Base-by-base conservation (phyloP, 305 asterid species). In the Rubia balearica region DNA sequence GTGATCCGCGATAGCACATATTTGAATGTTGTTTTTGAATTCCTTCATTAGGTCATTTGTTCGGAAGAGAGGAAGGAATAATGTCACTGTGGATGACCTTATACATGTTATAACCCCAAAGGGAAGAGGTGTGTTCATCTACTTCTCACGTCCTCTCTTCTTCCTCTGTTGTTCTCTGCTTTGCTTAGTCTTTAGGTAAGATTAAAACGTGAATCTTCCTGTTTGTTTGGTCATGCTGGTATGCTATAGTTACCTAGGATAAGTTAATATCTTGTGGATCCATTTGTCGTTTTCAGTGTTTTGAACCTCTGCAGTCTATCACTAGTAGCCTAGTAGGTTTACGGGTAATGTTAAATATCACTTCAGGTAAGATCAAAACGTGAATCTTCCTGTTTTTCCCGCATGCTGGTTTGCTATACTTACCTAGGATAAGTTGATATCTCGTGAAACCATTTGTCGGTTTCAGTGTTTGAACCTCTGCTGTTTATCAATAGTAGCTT, bases 61-160 rank as follows among this genome's bases (percentile, higher is more conserved):
- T 42, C 80, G 81, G 89, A 84, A 88, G 83, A 86, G 83, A 74
- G 92, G 92, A 77, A 83, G 92, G 82, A 83, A 85, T 78, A 83
- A 80, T 66, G 87, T 81, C 69, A 83, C 88, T n/a, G 78, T 88
- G 72, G 90, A 86, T 27, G 92, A 86, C 68, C 95, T 88, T 66
- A 80, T 88, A 75, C 84, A 78, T 51, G 82, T 77, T 75, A 85
- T 89, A 65, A 87, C 96, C 56, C 96, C 92, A 13, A 85, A 81
- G 72, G 92, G 96, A 77, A 83, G 89, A 87, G 87, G 96, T 87
- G 12, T 65, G 86, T 75, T 59, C 67, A 56, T 48, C 16, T 5
- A n/a, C 19, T 17, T 6, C 22, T 53, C 4, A 1, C 57, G 7
- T 8, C 0, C 40, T 38, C 7, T 48, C 16, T 3, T 53, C 19